Evolutionary conservation across 345 rosid species (phyloP), one percentile per base, ranked within the genome.

Genomic region (Eucalyptus melliodora): DNA sequence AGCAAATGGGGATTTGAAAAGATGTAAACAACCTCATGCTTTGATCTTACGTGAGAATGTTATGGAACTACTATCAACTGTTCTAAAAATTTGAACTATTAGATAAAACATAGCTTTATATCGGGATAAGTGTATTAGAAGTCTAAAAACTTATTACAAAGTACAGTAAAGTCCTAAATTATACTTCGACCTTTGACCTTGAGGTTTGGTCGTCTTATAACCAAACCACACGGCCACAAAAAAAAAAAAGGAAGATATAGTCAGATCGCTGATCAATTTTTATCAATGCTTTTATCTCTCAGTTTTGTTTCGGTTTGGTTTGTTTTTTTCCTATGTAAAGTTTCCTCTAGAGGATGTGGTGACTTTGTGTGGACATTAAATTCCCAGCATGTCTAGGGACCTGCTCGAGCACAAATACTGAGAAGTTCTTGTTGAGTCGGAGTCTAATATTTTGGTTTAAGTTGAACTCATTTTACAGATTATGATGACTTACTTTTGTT

Each of bases 101-200:
- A 62, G 34, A 62, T 62, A 62, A 62, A 62, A 2, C 16, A 13
- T 6, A 30, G 3, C 3, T 69, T 34, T 31, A 16, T 69, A 34
- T 69, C 5, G 13, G 2, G 6, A 69, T 69, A 34, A 69, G 1
- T 31, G 7, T 0, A 31, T 2, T 3, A 10, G 0, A 69, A 67
- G 1, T 67, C 7, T 4, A 2, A 9, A 16, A 67, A 31, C 12
- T 8, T 16, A 5, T 67, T 3, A n/a, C 11, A 16, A n/a, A 67
- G 1, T 16, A 0, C 6, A 67, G n/a, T 8, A 3, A 15, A n/a
- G 3, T 65, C 40, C 0, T 65, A 65, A 31, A n/a, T 13, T 26
- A 56, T 56, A 56, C 12, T 56, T 56, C 2, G 2, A 56, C 30
- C 30, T 24, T 56, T 56, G 30, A 56, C 7, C 62, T 56, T 11